phyloP scores from a whole-genome alignment of 768 basidiomycete genomes.

The Hygrocybe coccinea region DNA sequence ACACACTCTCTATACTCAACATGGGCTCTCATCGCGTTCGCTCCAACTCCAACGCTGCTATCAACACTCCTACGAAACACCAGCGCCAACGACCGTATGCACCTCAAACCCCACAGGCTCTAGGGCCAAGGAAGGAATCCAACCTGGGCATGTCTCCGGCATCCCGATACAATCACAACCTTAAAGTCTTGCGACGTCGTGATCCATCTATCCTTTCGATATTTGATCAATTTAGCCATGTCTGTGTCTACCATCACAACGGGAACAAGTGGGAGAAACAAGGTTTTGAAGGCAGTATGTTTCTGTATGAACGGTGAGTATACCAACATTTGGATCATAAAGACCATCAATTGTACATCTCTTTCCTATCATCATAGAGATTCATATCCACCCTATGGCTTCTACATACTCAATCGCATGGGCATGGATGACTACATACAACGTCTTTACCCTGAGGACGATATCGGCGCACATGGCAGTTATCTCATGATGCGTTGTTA shows the following conservation, averaged over 20 bases:
- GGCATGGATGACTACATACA: constrained; percentile 76
- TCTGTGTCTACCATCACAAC: constrained; percentile 75
- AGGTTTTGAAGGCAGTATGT: constrained; percentile 85
- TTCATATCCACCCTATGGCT: constrained; percentile 76
- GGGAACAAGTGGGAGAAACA: constrained; percentile 76
- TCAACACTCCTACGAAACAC: background rate
- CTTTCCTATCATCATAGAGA: constrained; percentile 39
- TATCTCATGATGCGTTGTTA: constrained; percentile 73
- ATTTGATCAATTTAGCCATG: constrained; percentile 85
- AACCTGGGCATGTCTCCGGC: constrained; percentile 54
- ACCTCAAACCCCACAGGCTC: background rate
- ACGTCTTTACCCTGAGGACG: constrained; percentile 73
- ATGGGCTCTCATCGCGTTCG: background rate
- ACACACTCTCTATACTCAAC: background rate
- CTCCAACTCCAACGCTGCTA: background rate
- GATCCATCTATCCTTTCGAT: constrained; percentile 77
- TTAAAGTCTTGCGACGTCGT: constrained; percentile 72
- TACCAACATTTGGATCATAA: background rate
- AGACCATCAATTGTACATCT: background rate
- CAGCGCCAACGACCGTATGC: background rate
- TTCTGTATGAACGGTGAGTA: constrained; percentile 77
- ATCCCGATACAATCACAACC: constrained; percentile 68
- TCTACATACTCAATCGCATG: constrained; percentile 79
- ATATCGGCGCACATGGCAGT: constrained; percentile 53
- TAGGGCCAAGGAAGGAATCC: background rate